phyloP scores from a whole-genome alignment of 331 rosid species.

The Stylosanthes scabra region DNA sequence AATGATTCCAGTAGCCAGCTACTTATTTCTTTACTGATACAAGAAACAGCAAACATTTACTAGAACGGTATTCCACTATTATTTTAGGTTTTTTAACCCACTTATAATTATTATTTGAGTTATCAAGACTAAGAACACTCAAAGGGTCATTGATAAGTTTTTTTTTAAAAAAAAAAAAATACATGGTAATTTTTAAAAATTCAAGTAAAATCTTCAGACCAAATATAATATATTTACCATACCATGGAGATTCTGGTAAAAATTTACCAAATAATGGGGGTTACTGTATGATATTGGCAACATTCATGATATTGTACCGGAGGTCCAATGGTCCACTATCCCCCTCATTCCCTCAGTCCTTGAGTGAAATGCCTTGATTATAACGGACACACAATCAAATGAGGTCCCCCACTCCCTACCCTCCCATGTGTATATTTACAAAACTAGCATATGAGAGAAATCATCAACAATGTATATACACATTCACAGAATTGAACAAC shows the following conservation, averaged over 20 bases:
- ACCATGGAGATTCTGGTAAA: not conserved
- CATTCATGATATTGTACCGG: conserved; percentile 7
- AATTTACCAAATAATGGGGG: not conserved
- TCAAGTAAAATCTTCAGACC: not conserved
- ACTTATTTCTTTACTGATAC: too few species aligned
- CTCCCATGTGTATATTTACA: conserved; percentile 51
- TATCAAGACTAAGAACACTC: not conserved
- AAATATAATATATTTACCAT: not conserved
- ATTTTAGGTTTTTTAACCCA: too few species aligned
- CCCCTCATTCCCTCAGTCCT: not conserved
- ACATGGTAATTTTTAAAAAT: not conserved
- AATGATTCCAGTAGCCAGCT: too few species aligned
- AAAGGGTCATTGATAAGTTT: not conserved
- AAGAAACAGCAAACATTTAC: not conserved
- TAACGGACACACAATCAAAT: conserved; percentile 25
- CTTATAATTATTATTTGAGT: not conserved
- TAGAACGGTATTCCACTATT: too few species aligned
- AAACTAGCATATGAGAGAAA: not conserved
- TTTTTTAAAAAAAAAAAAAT: not conserved
- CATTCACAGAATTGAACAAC: conserved; percentile 1
- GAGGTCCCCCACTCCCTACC: not conserved
- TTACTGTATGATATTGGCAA: too few species aligned
- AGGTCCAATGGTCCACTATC: conserved; percentile 15
- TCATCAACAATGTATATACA: conserved; percentile 17
- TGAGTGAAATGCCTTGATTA: conserved; percentile 12